Evolutionary conservation across 2,329 filamentous ascomycete species (phyloP).

Genomic region (Phialophora verrucosa): DNA sequence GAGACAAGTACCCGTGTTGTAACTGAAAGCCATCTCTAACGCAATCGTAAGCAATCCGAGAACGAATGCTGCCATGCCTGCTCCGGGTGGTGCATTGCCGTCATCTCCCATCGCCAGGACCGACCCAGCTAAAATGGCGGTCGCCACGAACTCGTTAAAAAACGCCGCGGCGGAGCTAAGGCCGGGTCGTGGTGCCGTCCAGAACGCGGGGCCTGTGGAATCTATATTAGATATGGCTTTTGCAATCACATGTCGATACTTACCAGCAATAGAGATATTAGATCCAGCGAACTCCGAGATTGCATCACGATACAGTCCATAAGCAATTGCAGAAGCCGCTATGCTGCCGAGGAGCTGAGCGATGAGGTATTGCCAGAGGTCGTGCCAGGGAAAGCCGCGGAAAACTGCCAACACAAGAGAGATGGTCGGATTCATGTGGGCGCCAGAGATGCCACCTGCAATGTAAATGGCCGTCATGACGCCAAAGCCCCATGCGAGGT

Average conservation of each 20-base stretch:
- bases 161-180: slow-evolving; percentile 44
- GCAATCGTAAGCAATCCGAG: slow-evolving; percentile 52
- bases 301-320: slow-evolving; percentile 46
- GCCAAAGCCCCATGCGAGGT: slow-evolving; percentile 42
- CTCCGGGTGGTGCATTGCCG: slow-evolving; percentile 52
- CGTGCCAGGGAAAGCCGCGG: slow-evolving; percentile 45
- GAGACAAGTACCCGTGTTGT: slow-evolving; percentile 47
- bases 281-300: slow-evolving; percentile 40
- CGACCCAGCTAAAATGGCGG: slow-evolving; percentile 43
- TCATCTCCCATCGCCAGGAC: slow-evolving; percentile 51
- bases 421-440: slow-evolving; percentile 57
- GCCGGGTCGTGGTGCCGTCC: slow-evolving; percentile 41
- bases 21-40: slow-evolving; percentile 44
- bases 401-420: slow-evolving; percentile 46
- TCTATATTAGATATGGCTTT: slow-evolving; percentile 15
- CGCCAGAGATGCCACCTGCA: slow-evolving; percentile 55
- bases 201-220: slow-evolving; percentile 41
- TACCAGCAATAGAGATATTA: slow-evolving; percentile 20
- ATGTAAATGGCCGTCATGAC: slow-evolving; percentile 52
- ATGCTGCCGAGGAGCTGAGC: slow-evolving; percentile 47
- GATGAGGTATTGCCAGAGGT: slow-evolving; percentile 42
- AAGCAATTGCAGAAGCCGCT: slow-evolving; percentile 45
- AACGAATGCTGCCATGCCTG: slow-evolving; percentile 52
- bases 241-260: not conserved
- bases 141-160: slow-evolving; percentile 47